Evolutionary conservation across 2,329 filamentous ascomycete species (phyloP).

Genomic region (Pyricularia sp.): DNA sequence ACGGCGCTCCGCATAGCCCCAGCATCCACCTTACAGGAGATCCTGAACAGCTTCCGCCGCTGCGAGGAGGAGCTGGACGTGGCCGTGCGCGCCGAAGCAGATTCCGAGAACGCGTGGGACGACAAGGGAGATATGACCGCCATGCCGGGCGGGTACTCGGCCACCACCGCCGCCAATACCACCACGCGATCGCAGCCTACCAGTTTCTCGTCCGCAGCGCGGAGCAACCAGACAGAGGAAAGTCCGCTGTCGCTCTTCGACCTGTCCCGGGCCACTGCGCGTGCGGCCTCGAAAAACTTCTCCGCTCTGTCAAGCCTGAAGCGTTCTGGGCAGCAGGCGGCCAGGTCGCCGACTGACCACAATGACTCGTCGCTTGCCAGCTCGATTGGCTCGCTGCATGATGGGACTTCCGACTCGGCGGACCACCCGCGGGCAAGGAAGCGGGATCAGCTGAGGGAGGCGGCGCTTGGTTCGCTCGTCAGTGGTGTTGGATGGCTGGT

Average conservation of each 20-base stretch:
- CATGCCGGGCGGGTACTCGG: constrained; percentile 30
- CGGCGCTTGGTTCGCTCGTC: constrained; percentile 56
- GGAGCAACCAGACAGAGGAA: constrained; percentile 33
- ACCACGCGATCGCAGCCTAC: constrained; percentile 17
- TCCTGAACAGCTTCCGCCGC: constrained; percentile 64
- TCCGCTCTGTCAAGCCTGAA: constrained; percentile 44
- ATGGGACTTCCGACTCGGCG: constrained; percentile 5
- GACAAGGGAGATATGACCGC: constrained; percentile 49
- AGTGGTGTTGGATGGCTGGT: constrained; percentile 61
- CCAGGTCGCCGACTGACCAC: neutral
- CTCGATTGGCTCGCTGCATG: neutral
- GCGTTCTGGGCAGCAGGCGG: constrained; percentile 19
- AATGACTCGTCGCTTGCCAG: constrained; percentile 1
- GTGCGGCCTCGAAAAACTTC: constrained; percentile 48
- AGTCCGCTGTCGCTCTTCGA: constrained; percentile 58
- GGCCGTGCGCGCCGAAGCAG: constrained; percentile 56
- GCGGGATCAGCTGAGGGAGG: constrained; percentile 61
- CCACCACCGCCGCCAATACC: constrained; percentile 6
- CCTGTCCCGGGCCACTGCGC: constrained; percentile 49
- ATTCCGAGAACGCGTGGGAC: constrained; percentile 63
- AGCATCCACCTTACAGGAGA: constrained; percentile 58
- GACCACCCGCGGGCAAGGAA: constrained; percentile 41
- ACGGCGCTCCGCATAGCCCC: constrained; percentile 69
- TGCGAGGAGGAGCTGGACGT: constrained; percentile 70
- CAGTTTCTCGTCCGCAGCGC: constrained; percentile 14